Conservation (phyloP, 2,329 filamentous ascomycete genomes). For the Reticulascus tulasneorum region DNA sequence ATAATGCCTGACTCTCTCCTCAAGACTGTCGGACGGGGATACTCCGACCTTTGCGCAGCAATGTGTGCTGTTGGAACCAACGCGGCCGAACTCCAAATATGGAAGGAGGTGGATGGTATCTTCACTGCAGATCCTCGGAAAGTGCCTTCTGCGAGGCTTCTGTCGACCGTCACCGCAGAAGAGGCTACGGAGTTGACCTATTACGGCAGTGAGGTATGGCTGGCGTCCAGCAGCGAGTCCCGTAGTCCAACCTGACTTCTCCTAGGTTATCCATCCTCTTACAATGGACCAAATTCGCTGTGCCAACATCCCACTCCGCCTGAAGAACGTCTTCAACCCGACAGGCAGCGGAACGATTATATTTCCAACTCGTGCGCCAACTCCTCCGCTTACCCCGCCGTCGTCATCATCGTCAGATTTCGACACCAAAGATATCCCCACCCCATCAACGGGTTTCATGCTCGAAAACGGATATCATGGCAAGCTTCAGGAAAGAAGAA, state of each 20-base stretch:
- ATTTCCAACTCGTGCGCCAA: conserved; percentile 63
- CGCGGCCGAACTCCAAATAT: conserved; percentile 88
- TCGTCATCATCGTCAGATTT: conserved; percentile 35
- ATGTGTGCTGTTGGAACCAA: conserved; percentile 81
- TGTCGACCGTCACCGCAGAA: conserved; percentile 82
- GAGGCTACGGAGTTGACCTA: conserved; percentile 95
- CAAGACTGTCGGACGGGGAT: conserved; percentile 83
- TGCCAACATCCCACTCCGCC: conserved; percentile 77
- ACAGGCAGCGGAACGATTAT: conserved; percentile 74
- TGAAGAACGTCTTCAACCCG: conserved; percentile 88
- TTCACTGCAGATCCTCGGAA: conserved; percentile 82
- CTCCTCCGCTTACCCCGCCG: conserved; percentile 54
- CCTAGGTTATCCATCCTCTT: conserved; percentile 96
- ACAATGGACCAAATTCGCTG: conserved; percentile 96
- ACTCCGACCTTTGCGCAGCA: conserved; percentile 93
- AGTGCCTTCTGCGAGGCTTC: conserved; percentile 81
- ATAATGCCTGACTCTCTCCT: conserved; percentile 86
- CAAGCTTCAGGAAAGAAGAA: conserved; percentile 36
- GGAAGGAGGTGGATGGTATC: conserved; percentile 98
- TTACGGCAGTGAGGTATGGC: conserved; percentile 88
- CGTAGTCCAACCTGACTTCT: no score
- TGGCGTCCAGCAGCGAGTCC: no score
- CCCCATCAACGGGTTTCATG: conserved; percentile 7
- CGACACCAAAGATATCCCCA: conserved; percentile 47
- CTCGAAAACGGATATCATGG: conserved; percentile 6